Percentiles rank a stretch among this genome's conserved stretches.
Conservation (phyloP, 2,329 filamentous ascomycete species). For the Reticulascus tulasneorum region DNA sequence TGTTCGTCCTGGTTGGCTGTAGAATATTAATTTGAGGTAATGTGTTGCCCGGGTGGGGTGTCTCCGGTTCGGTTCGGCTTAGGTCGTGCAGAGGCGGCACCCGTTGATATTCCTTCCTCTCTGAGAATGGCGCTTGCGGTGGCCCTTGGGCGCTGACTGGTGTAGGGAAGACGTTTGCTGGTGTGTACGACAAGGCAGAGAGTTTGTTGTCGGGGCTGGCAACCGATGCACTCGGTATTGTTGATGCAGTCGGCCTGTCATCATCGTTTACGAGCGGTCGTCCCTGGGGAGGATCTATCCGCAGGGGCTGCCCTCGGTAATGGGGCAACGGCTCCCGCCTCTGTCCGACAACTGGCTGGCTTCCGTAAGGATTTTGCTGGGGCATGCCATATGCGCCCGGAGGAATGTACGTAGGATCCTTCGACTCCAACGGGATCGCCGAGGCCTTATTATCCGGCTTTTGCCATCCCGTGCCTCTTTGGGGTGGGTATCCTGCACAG, state of each 20-base stretch:
- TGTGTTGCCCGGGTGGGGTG: slow-evolving; percentile 44
- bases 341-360: slow-evolving; percentile 25
- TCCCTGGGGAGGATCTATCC: slow-evolving; percentile 60
- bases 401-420: slow-evolving; percentile 64
- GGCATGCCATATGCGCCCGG: slow-evolving; percentile 61
- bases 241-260: slow-evolving; percentile 56
- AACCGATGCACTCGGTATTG: slow-evolving; percentile 53
- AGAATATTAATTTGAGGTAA: slow-evolving; percentile 57
- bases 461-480: slow-evolving; percentile 67
- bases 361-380: slow-evolving; percentile 36
- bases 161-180: slow-evolving; percentile 56
- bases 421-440: slow-evolving; percentile 76
- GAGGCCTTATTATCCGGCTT: slow-evolving; percentile 69
- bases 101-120: slow-evolving; percentile 57
- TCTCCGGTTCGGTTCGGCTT: slow-evolving; percentile 52
- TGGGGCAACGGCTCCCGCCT: slow-evolving; percentile 56
- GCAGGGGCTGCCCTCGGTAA: slow-evolving; percentile 58
- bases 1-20: slow-evolving; percentile 46
- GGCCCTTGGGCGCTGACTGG: slow-evolving; percentile 56
- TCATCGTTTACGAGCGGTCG: slow-evolving; percentile 53
- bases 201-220: slow-evolving; percentile 59
- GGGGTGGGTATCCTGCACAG: slow-evolving; percentile 86
- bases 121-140: slow-evolving; percentile 37
- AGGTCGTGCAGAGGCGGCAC: slow-evolving; percentile 59
- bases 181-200: slow-evolving; percentile 52